Base-by-base conservation (phyloP, 2,329 filamentous ascomycete genomes). In the Teratosphaeria viscida region DNA sequence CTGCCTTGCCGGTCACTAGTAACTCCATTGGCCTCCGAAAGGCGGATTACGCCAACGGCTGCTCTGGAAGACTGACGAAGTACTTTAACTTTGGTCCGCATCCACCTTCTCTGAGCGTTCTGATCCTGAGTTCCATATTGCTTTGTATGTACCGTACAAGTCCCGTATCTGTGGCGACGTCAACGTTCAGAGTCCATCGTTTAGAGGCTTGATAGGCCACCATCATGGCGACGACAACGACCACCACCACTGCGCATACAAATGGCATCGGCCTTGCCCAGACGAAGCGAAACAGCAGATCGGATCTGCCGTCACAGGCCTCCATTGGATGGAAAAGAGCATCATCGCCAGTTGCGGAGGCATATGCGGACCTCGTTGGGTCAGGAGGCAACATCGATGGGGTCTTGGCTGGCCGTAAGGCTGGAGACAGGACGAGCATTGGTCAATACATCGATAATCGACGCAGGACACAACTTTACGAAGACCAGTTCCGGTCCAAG, bases 381-480 rank as follows among this genome's bases (percentile, higher is more conserved):
- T 49, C 19, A 23, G 59, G 58, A 27, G 16, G 26, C 23, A 60
- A 60, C 47, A 60, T 61, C 37, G 56, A 59, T n/a, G 57, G 57
- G 39, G 49, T 60, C 4, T 43, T 61, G 55, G 55, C 32, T n/a
- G 29, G 37, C 23, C 35, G 58, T 5, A 35, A 58, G 47, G 29
- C 61, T 2, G 60, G 57, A 16, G 59, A 63, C 37, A 27, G 59
- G 29, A 60, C 27, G 10, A 63, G 57, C 43, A 52, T 61, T 55
- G 52, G 52, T 26, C 49, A 54, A 26, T 62, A 67, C 59, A 61
- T 66, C 57, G 66, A 66, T 14, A 68, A 64, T 57, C 69, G 69
- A 60, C 69, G 68, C 57, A 73, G 74, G 35, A 70, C 71, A 2
- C 65, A 68, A 55, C 69, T 70, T 57, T 72, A 69, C 56, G 72